Evolutionary conservation across 495 filamentous ascomycete genomes (phyloP), one percentile per base, ranked within the genome.

Genomic region (Xylaria curta): DNA sequence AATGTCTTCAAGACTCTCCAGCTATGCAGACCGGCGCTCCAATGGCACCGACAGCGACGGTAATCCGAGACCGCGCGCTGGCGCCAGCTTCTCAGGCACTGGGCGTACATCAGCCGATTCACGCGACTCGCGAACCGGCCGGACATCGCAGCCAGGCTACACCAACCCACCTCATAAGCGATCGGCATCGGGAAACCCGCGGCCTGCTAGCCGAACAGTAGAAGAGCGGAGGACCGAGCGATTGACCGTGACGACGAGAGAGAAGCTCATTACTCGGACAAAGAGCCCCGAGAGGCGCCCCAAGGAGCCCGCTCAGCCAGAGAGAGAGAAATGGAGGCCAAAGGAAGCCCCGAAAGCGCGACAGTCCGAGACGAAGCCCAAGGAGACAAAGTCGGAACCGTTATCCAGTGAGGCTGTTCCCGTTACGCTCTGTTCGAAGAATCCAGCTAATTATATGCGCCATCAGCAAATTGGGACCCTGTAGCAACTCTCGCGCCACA

Each of bases 401-500:
- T 71, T 76, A 26, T 76, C 76, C 72, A 76, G 79, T 82, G 76
- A 65, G 76, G 24, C 40, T 24, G 24, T n/a, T 36, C 42, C 26
- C 42, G 33, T 38, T 38, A 33, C 40, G 26, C 53, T 60, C 5
- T 60, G 24, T 40, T 19, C 12, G 19, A 26, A 51, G 26, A 5
- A 51, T 26, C 19, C 60, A 60, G 62, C 51, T 73, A 61, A 68
- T 40, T 28, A 54, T 31, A 38, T 60, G 38, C 51, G 51, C 28
- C 10, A 24, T 36, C 26, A 33, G 69, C 40, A 65, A 17, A 51
- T 28, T 99, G 96, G 96, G 90, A 89, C 71, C 96, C 96, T 1
- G 90, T 94, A 75, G 97, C 89, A 19, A 91, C 88, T 2, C 83
- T 99, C 21, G 86, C 95, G 54, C 89, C 94, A 61, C 93, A 95